Base-by-base conservation (phyloP, 23 red algal genomes). In the Gracilaria gracilis region DNA sequence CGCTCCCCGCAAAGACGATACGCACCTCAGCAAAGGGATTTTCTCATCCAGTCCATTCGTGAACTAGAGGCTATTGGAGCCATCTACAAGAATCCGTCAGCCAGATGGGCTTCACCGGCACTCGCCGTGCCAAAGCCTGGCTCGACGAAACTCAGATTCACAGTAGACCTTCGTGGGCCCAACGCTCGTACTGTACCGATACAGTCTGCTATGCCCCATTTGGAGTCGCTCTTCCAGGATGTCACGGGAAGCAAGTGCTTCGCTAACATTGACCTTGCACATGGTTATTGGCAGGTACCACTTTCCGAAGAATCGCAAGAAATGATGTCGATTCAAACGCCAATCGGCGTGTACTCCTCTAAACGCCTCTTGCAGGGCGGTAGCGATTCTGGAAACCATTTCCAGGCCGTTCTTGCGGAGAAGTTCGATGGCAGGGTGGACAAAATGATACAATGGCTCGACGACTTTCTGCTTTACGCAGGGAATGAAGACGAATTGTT, bases 251-350 rank as follows among this genome's bases (percentile, higher is more conserved):
- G 44, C 69, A 90, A 16, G 37, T 58, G 47, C 74, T 90, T 64
- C 36, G 86, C 86, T 27, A 66, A 57, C 12, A 32, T 90, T 9
- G 86, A 90, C 70, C 31, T 90, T 0, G 42, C 1, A 36, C 86
- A 90, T 49, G 86, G 72, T 15, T 90, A 90, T 80, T 80, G 69
- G 71, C 86, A 90, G 50, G 31, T 79, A 44, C 74, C 72, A 48
- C 58, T 79, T 66, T 7, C 14, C 0, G 46, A 29, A 34, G 74
- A 90, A 44, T 67, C 72, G 25, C 47, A 78, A 49, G 70, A 90
- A 90, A 57, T 3, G 34, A 61, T 80, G 48, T 90, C 86, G 0
- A 80, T 90, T 40, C 23, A 61, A 48, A 79, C 70, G 21, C 86
- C 74, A 0, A 46, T 58, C n/a, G 40, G 67, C 12, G 0, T 65